phyloP scores from a whole-genome alignment of 352 stramenopile species.

The Thalassiosira gravida region DNA sequence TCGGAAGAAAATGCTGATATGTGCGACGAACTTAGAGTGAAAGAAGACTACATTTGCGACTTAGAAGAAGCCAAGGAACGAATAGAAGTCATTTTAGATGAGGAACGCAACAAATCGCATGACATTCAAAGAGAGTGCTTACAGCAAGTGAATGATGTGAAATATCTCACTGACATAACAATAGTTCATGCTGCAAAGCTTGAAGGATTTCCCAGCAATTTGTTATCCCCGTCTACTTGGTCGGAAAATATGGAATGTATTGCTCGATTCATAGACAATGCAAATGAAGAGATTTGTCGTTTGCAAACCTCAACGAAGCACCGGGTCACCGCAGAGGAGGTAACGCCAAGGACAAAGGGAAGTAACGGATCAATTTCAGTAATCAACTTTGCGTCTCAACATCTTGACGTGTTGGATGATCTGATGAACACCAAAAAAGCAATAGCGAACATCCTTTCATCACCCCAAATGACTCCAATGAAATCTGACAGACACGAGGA shows the following conservation, averaged over 20 bases:
- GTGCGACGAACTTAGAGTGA: slow-evolving; percentile 28
- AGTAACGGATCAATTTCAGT: slow-evolving; percentile 6
- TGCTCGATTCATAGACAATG: slow-evolving; percentile 38
- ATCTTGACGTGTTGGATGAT: slow-evolving; percentile 43
- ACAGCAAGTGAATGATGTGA: slow-evolving; percentile 43
- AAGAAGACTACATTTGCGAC: slow-evolving; percentile 35
- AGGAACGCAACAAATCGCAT: slow-evolving; percentile 29
- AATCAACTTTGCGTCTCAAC: slow-evolving; percentile 24
- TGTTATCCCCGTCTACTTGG: slow-evolving; percentile 31
- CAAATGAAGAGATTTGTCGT: slow-evolving; percentile 5
- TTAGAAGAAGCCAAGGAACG: slow-evolving; percentile 45
- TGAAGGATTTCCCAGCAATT: slow-evolving; percentile 33
- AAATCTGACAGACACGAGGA: slow-evolving; percentile 29
- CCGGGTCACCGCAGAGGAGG: slow-evolving; percentile 23
- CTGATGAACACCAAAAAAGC: slow-evolving; percentile 52
- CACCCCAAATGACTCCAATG: slow-evolving; percentile 50
- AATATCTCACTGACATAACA: slow-evolving; percentile 28
- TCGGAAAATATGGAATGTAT: slow-evolving; percentile 51
- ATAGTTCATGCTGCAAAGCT: slow-evolving; percentile 32
- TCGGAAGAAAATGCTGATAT: slow-evolving; percentile 43
- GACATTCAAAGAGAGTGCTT: slow-evolving; percentile 17
- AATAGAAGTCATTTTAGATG: slow-evolving; percentile 31
- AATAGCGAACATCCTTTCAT: slow-evolving; percentile 47
- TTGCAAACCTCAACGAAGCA: neutral
- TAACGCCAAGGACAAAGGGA: slow-evolving; percentile 51